Base-by-base conservation (phyloP, 805 yeast species). In the Metschnikowia arizonensis region DNA sequence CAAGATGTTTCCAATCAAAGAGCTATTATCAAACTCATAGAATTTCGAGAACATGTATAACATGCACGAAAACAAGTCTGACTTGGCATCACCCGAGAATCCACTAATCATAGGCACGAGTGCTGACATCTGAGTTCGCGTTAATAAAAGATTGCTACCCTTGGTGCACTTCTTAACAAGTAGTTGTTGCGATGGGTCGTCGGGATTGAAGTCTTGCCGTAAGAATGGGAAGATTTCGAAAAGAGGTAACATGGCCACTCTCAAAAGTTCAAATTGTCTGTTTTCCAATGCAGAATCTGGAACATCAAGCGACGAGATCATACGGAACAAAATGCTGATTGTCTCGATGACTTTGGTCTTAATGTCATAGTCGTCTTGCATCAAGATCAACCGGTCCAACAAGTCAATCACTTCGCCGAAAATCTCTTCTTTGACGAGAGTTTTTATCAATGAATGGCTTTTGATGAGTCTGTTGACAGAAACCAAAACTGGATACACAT, bases 321-420 rank as follows among this genome's bases (percentile, higher is more conserved):
- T 61, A 6, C 56, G 58, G 47, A 67, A 69, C 18, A 69, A 58
- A 1, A 59, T 52, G 18, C 53, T 50, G 5, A 66, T 54, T 8
- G 66, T 65, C n/a, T 65, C 68, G 11, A 68, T 54, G 21, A 85
- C 66, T 40, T 74, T 76, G 24, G 76, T 65, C 14, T 83, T 79
- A 23, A 87, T 76, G n/a, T 79, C 80, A 24, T 81, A 64, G 48
- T 82, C 82, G 5, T 72, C 74, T 25, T 80, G 84, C 17, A 82
- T 74, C 21, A 85, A 63, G 14, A 85, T 74, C 36, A 85, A 65
- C 40, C 96, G 73, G 56, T 87, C 95, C 43, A 91, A 69, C 19
- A 88, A 65, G 51, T 86, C 93, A 41, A 89, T 69, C 8, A 82
- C 73, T 59, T 93, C 99, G 2, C 76, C 76, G 61, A 87, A 86